Evolutionary conservation across 495 filamentous ascomycete genomes (phyloP).

Genomic region (Aspergillus baeticus): DNA sequence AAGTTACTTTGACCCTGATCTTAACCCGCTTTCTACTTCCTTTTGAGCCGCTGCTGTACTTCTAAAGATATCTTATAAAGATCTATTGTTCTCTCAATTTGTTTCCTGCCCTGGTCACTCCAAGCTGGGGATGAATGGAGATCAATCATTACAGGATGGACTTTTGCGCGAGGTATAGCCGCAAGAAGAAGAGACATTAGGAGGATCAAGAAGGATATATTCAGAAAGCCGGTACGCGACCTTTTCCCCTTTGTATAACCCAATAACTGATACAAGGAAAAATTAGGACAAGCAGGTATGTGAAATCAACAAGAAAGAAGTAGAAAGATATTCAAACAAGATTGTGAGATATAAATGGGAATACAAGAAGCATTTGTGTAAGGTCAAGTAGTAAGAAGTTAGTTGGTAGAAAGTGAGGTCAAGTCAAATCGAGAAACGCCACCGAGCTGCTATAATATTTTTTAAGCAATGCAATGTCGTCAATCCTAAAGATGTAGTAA

Average conservation of each 20-base stretch:
- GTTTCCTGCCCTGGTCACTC: too few species aligned
- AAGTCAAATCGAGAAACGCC: slow-evolving; percentile 19
- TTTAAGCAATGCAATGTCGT: slow-evolving; percentile 33
- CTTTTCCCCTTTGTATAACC: neutral
- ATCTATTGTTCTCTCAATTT: slow-evolving; percentile 12
- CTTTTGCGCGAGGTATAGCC: neutral
- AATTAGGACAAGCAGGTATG: slow-evolving; percentile 15
- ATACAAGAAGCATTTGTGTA: neutral
- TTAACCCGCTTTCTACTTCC: neutral
- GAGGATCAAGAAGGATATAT: neutral
- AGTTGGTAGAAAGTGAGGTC: slow-evolving; percentile 3
- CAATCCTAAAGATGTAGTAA: slow-evolving; percentile 18
- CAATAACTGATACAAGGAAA: slow-evolving; percentile 37
- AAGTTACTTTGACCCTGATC: slow-evolving; percentile 8
- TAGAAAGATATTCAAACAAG: slow-evolving; percentile 7
- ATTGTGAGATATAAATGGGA: neutral
- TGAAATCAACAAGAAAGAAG: slow-evolving; percentile 1
- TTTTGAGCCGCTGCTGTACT: slow-evolving; percentile 27
- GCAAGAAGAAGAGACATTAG: neutral
- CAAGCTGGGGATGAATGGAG: too few species aligned
- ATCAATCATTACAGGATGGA: neutral
- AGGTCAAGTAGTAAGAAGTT: neutral
- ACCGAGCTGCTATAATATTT: slow-evolving; percentile 26
- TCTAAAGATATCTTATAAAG: slow-evolving; percentile 15
- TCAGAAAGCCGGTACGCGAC: neutral